Percentiles rank a stretch among this genome's conserved stretches.
phyloP scores from a whole-genome alignment of 805 yeast genomes.

The Zygosaccharomyces kombuchaensis region DNA sequence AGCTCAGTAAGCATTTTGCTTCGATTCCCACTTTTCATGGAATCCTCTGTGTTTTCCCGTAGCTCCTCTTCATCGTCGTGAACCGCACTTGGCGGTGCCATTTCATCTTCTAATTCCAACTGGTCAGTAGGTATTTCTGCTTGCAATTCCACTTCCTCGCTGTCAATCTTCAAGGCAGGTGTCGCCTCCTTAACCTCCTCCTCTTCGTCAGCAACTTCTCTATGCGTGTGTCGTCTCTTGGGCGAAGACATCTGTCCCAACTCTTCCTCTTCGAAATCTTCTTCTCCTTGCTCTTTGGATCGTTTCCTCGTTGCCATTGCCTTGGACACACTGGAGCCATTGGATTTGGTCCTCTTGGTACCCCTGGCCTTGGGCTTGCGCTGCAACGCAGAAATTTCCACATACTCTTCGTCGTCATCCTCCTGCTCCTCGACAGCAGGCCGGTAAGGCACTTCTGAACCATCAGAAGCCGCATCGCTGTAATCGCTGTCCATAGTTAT shows the following conservation, averaged over 20 bases:
- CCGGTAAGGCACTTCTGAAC: conserved; percentile 15
- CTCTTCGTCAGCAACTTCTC: conserved; percentile 6
- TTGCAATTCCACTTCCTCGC: conserved; percentile 9
- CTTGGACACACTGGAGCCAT: neutral
- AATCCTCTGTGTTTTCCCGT: conserved; percentile 19
- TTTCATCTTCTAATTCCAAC: conserved; percentile 5
- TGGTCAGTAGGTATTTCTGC: conserved; percentile 5
- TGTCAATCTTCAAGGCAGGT: conserved; percentile 16
- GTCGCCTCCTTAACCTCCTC: conserved; percentile 20
- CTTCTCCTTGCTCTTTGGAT: conserved; percentile 16
- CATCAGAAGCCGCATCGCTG: conserved; percentile 18
- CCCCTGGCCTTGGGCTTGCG: conserved; percentile 3
- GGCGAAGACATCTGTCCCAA: conserved; percentile 4
- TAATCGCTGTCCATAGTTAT: conserved; percentile 18
- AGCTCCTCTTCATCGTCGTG: conserved; percentile 16
- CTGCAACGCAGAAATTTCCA: conserved; percentile 12
- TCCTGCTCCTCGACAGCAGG: conserved; percentile 12
- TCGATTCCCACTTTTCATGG: conserved; percentile 20
- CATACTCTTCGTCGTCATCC: conserved; percentile 19
- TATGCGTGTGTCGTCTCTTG: neutral
- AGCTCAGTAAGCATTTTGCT: conserved; percentile 23
- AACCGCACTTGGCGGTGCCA: neutral
- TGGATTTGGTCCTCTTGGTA: conserved; percentile 3
- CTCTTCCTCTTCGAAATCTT: conserved; percentile 13
- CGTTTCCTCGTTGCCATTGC: conserved; percentile 2